Base-by-base conservation (phyloP, 176 grass and related monocot genomes). In the Aegilops longissima region DNA sequence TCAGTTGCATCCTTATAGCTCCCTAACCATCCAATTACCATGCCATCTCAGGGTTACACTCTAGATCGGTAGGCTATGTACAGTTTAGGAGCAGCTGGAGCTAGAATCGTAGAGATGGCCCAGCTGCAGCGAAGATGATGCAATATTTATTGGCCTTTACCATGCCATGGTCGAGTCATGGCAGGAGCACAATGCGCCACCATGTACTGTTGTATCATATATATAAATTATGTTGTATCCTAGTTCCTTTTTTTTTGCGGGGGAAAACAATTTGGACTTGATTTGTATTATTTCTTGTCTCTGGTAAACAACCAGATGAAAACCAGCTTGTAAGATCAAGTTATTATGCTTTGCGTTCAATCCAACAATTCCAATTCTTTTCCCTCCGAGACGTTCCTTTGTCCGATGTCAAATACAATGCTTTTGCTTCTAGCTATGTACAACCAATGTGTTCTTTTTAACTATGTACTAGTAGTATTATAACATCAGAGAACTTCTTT, bases 151-250 rank as follows among this genome's bases (percentile, higher is more conserved):
- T 68, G 44, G 17, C 42, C 45, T 77, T 66, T 8, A 66, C 5
- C 30, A 52, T 84, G 40, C 39, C 36, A 65, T 62, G 47, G 69
- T 62, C 27, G 31, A 76, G 70, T 59, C 61, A 61, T 59, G 80
- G 34, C 34, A 12, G n/a, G 38, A 70, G 70, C 86, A 76, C 67
- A 31, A 81, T 76, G 49, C 3, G 81, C 10, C 38, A 80, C 36
- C 61, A 39, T 87, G 70, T 75, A 91, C 10, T 77, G 6, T 91
- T 91, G 82, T 86, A 90, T 82, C 24, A 42, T 85, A 39, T 65
- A 38, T 85, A 39, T 65, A 66, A 85, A 59, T 71, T 83, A 36
- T 69, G 76, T 30, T 91, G 81, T 88, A 81, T 27, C 49, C 39
- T 35, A 35, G 38, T 3, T 81, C 64, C 17, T 77, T 70, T 63